Conservation (phyloP, 495 filamentous ascomycete species). For the Penicillium desertorum region DNA sequence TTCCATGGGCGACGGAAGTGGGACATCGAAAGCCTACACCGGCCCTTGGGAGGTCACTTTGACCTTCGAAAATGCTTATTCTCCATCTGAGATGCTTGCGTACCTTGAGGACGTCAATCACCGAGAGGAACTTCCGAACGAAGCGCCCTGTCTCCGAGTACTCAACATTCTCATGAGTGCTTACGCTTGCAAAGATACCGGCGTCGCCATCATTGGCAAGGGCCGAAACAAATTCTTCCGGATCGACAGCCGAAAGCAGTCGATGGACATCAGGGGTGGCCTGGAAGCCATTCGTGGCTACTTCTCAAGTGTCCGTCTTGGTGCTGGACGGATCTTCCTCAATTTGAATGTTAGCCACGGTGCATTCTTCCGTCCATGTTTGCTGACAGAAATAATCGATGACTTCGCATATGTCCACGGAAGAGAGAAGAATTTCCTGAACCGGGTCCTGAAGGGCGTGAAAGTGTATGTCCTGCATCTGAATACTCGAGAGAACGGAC, state of each 20-base stretch:
- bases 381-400: constrained; percentile 26
- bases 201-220: constrained; percentile 15
- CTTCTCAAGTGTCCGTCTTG: constrained; percentile 47
- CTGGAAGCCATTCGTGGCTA: constrained; percentile 48
- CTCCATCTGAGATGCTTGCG: not conserved
- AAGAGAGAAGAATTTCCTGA: not conserved
- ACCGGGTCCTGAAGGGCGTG: constrained; percentile 15
- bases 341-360: constrained; percentile 50
- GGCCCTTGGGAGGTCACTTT: constrained; percentile 1
- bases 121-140: not conserved
- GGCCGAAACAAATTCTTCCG: constrained; percentile 27
- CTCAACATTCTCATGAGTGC: constrained; percentile 49
- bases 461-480: constrained; percentile 18
- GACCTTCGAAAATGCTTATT: not conserved
- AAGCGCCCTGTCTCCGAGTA: constrained; percentile 30
- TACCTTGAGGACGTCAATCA: not conserved
- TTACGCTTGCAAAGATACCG: constrained; percentile 17
- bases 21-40: not conserved
- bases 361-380: constrained; percentile 40
- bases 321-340: constrained; percentile 40
- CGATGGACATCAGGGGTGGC: constrained; percentile 31
- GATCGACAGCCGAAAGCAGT: constrained; percentile 12
- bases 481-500: not conserved
- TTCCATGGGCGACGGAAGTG: not conserved
- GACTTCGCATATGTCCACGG: constrained; percentile 5